These are phyloP conservation scores for Debaryomycetaceae sp. DNA, from an alignment of 1,139 yeast genomes.

Conservation along the genomic window DNA sequence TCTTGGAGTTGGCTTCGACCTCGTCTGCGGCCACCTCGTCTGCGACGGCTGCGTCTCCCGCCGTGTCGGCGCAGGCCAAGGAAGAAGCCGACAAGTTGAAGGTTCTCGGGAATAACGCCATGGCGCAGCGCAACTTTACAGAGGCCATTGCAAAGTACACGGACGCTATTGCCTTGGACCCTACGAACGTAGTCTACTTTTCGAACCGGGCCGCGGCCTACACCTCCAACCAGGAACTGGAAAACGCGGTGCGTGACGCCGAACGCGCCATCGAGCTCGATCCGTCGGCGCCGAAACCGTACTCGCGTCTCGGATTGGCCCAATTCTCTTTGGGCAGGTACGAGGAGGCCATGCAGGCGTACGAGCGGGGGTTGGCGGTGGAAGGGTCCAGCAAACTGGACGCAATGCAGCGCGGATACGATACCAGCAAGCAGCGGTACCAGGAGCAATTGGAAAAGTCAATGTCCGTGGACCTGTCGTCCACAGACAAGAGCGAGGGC, in stretches of 20 bases:
- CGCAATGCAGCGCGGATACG: constrained; percentile 88
- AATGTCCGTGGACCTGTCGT: constrained; percentile 17
- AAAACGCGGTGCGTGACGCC: constrained; percentile 76
- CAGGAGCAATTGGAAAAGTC: constrained; percentile 56
- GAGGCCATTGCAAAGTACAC: constrained; percentile 71
- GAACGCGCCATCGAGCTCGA: constrained; percentile 67
- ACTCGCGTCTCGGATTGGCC: constrained; percentile 91
- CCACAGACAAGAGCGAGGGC: constrained; percentile 23
- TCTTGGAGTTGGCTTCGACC: constrained; percentile 19
- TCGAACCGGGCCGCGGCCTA: constrained; percentile 98
- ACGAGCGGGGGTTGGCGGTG: constrained; percentile 71
- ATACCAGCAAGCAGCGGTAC: constrained; percentile 81
- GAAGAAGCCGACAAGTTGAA: constrained; percentile 77
- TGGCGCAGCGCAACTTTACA: constrained; percentile 67
- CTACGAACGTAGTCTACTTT: constrained; percentile 59
- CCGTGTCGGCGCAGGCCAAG: constrained; percentile 42
- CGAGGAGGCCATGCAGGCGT: constrained; percentile 82
- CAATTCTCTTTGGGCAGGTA: constrained; percentile 84
- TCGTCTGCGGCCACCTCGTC: constrained; percentile 7
- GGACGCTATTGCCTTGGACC: constrained; percentile 66
- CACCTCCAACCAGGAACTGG: constrained; percentile 67
- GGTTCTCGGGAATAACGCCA: constrained; percentile 80
- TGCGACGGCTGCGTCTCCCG: constrained; percentile 10
- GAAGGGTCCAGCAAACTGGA: constrained; percentile 83
- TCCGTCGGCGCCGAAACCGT: constrained; percentile 80